Evolutionary conservation across 495 filamentous ascomycete species (phyloP).

Genomic region (Hypoxylon trugodes): DNA sequence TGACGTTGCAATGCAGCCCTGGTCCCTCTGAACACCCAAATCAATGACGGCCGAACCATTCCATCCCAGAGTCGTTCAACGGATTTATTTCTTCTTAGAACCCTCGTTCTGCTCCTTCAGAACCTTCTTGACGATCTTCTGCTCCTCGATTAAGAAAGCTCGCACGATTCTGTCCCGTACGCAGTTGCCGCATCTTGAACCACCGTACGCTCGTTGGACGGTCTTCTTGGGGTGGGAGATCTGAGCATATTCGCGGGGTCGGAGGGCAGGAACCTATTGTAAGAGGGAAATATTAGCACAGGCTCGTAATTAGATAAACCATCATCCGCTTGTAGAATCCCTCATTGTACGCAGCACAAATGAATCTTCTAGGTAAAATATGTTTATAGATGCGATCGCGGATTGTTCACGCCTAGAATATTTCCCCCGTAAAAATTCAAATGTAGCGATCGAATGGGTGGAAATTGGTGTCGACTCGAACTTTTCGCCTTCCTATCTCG

Average conservation of each 20-base stretch:
- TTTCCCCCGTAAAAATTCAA: background rate
- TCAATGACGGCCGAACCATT: slow-evolving; percentile 55
- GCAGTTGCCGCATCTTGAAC: slow-evolving; percentile 97
- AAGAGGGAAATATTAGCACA: slow-evolving; percentile 27
- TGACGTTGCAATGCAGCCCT: slow-evolving; percentile 59
- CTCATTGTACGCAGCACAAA: background rate
- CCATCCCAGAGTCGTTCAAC: slow-evolving; percentile 41
- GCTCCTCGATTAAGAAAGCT: slow-evolving; percentile 99
- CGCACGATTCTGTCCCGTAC: slow-evolving; percentile 97
- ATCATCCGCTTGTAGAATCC: background rate
- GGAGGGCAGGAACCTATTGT: slow-evolving; percentile 87
- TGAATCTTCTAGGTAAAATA: background rate
- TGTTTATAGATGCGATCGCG: background rate
- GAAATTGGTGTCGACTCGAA: background rate
- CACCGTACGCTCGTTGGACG: slow-evolving; percentile 97
- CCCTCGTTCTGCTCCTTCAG: slow-evolving; percentile 80
- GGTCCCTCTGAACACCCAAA: slow-evolving; percentile 62
- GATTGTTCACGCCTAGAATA: too few species aligned
- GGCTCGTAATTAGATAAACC: background rate
- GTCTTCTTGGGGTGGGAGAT: slow-evolving; percentile 99
- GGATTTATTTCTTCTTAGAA: slow-evolving; percentile 78
- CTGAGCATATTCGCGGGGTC: slow-evolving; percentile 94
- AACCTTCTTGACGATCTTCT: slow-evolving; percentile 99
- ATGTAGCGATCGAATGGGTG: background rate
- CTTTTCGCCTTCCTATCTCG: background rate